These are phyloP conservation scores for Diplogelasinospora grovesii DNA, from an alignment of 495 filamentous ascomycete species.

Conservation along the genomic window DNA sequence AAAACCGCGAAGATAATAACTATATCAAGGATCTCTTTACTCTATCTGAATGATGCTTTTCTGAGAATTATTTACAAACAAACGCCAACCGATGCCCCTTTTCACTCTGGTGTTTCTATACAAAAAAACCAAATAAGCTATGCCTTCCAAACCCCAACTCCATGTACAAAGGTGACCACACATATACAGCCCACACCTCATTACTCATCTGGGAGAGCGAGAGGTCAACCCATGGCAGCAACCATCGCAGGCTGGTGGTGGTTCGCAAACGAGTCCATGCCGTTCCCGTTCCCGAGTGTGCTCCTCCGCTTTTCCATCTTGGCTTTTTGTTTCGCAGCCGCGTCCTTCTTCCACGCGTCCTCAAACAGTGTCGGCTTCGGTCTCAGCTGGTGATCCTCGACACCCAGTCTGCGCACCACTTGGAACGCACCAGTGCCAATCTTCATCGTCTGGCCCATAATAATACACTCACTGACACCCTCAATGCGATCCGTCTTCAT, in stretches of 20 bases:
- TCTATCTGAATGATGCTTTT: too few species aligned
- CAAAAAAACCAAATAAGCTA: too few species aligned
- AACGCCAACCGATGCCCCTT: too few species aligned
- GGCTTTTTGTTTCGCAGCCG: conserved; percentile 28
- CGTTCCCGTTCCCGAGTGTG: conserved; percentile 3
- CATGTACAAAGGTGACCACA: too few species aligned
- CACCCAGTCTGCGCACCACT: conserved; percentile 67
- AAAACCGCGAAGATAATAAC: too few species aligned
- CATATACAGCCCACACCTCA: too few species aligned
- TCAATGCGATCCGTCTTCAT: conserved; percentile 86
- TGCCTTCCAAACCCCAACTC: too few species aligned
- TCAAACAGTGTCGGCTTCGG: conserved; percentile 69
- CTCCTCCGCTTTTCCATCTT: conserved; percentile 15
- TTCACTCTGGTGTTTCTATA: too few species aligned
- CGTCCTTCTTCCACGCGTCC: conserved; percentile 54
- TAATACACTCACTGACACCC: conserved; percentile 95
- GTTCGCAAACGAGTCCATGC: neutral
- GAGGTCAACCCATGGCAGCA: too few species aligned
- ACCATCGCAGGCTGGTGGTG: neutral
- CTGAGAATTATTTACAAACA: too few species aligned
- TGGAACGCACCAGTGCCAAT: conserved; percentile 90
- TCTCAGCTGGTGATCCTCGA: conserved; percentile 57
- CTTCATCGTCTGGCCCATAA: conserved; percentile 90
- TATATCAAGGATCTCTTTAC: too few species aligned
- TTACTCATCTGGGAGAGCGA: too few species aligned